A percentile compares a stretch with the other conserved stretches of the same genome.
phyloP scores from a whole-genome alignment of 495 filamentous ascomycete genomes.

The Peziza echinospora region DNA sequence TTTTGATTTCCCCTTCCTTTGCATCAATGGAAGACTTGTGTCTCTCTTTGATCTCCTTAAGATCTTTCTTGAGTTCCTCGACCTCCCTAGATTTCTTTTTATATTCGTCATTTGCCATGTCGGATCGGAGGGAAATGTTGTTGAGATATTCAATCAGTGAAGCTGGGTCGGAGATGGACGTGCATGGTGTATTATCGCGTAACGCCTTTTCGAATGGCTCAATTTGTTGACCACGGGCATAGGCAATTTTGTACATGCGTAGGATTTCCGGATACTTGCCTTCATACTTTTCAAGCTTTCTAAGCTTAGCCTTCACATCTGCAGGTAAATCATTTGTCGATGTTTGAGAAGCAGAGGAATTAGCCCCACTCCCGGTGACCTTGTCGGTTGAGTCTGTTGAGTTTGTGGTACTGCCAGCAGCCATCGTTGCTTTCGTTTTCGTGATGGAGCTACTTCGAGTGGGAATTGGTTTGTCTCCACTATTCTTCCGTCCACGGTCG shows the following conservation, averaged over 20 bases:
- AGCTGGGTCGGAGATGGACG: slow-evolving; percentile 65
- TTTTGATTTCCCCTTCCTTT: slow-evolving; percentile 12
- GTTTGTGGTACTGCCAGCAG: too few species aligned
- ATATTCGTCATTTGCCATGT: slow-evolving; percentile 84
- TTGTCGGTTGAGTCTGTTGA: too few species aligned
- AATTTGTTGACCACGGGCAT: slow-evolving; percentile 61
- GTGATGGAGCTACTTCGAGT: neutral
- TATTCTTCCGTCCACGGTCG: neutral
- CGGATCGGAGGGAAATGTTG: slow-evolving; percentile 60
- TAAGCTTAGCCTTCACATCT: slow-evolving; percentile 47
- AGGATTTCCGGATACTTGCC: slow-evolving; percentile 70
- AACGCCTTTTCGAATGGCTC: slow-evolving; percentile 82
- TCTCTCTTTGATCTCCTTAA: slow-evolving; percentile 38
- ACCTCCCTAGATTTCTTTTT: slow-evolving; percentile 65
- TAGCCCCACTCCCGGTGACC: too few species aligned
- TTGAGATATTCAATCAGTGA: slow-evolving; percentile 86
- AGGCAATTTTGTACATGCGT: slow-evolving; percentile 74
- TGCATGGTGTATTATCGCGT: slow-evolving; percentile 74
- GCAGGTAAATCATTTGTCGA: slow-evolving; percentile 46
- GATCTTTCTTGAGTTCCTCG: slow-evolving; percentile 56
- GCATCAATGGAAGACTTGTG: slow-evolving; percentile 18
- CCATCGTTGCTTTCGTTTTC: too few species aligned
- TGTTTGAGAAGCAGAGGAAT: too few species aligned
- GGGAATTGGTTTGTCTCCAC: slow-evolving; percentile 2
- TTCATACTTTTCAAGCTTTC: slow-evolving; percentile 72